Evolutionary conservation across 148 eudicot genomes (phyloP).

Genomic region (Agrostemma githago): DNA sequence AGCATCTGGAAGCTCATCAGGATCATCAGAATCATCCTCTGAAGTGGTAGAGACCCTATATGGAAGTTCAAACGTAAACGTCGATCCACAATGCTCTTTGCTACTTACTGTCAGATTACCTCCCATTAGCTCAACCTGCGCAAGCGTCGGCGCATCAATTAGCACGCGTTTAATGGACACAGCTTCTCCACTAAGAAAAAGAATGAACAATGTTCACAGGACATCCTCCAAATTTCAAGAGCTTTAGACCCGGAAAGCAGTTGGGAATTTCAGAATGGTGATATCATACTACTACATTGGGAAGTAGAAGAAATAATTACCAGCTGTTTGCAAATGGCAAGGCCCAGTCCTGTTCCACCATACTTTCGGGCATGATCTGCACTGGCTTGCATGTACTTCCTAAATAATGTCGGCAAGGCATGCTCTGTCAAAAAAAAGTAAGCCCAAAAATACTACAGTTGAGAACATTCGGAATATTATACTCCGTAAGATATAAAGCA

Average conservation of each 20-base stretch:
- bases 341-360: constrained; percentile 95
- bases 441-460: background rate
- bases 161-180: background rate
- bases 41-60: constrained; percentile 51
- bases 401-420: constrained; percentile 80
- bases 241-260: background rate
- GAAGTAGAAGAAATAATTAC: constrained; percentile 29
- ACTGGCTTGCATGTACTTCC: constrained; percentile 88
- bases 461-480: background rate
- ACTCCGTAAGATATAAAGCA: background rate
- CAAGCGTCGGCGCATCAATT: background rate
- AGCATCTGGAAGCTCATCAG: constrained; percentile 58
- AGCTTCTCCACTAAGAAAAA: background rate
- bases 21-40: constrained; percentile 56
- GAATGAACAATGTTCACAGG: background rate
- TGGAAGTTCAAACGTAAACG: constrained; percentile 76
- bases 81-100: constrained; percentile 65
- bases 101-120: constrained; percentile 80
- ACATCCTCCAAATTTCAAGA: background rate
- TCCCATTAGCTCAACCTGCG: constrained; percentile 93
- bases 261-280: background rate
- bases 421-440: constrained; percentile 44
- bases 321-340: constrained; percentile 96
- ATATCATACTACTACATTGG: background rate
- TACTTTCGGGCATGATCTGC: constrained; percentile 89